phyloP scores from a whole-genome alignment of 768 basidiomycete genomes.

The Pleurotus giganteus region DNA sequence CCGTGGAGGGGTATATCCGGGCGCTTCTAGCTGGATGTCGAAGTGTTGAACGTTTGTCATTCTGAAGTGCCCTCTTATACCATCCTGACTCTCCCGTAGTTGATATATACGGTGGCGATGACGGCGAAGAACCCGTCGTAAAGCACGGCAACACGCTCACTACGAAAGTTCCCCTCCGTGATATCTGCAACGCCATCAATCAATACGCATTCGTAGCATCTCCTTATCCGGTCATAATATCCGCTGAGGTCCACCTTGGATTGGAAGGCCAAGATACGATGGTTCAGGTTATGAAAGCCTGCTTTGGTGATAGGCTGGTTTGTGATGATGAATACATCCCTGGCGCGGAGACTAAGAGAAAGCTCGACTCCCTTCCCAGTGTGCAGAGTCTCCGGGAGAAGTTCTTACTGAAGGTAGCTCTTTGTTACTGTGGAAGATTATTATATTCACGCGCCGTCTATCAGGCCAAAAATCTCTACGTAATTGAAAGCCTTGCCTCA shows the following conservation, averaged over 20 bases:
- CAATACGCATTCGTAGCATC: slow-evolving; percentile 91
- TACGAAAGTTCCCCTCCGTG: slow-evolving; percentile 74
- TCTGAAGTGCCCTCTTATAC: slow-evolving; percentile 64
- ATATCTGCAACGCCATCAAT: slow-evolving; percentile 77
- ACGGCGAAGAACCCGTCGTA: slow-evolving; percentile 79
- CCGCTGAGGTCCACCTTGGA: slow-evolving; percentile 87
- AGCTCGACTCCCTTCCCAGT: slow-evolving; percentile 67
- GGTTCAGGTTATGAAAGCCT: slow-evolving; percentile 66
- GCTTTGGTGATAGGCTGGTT: slow-evolving; percentile 41
- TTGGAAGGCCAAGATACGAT: slow-evolving; percentile 78
- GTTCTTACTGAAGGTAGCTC: slow-evolving; percentile 77
- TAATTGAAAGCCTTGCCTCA: slow-evolving; percentile 21
- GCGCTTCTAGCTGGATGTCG: slow-evolving; percentile 86
- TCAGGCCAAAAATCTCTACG: slow-evolving; percentile 73
- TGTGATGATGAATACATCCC: slow-evolving; percentile 20
- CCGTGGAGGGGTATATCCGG: slow-evolving; percentile 84
- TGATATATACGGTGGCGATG: slow-evolving; percentile 91
- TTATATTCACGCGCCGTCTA: not conserved
- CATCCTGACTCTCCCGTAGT: slow-evolving; percentile 56
- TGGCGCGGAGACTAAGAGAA: slow-evolving; percentile 40
- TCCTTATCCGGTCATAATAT: slow-evolving; percentile 90
- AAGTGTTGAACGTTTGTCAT: slow-evolving; percentile 79
- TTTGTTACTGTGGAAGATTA: not conserved
- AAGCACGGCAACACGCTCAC: slow-evolving; percentile 92
- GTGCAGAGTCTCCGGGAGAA: slow-evolving; percentile 78